phyloP scores from a whole-genome alignment of 1,284 basidiomycete species.

The Heterobasidion irregulare region DNA sequence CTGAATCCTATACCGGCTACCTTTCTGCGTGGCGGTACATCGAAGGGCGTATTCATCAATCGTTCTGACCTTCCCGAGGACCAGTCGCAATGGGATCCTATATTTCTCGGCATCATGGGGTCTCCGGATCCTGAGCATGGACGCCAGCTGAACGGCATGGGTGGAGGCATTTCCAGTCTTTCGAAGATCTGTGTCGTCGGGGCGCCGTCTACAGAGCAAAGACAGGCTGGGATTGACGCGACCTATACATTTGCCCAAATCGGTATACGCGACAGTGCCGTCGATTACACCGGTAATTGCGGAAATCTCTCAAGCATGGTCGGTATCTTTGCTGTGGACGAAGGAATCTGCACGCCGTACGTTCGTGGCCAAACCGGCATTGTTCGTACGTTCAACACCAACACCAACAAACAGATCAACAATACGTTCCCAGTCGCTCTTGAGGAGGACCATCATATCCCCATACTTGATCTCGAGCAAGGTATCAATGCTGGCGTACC shows the following conservation, averaged over 20 bases:
- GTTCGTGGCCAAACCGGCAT: conserved; percentile 22
- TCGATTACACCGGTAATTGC: conserved; percentile 65
- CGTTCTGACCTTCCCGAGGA: conserved; percentile 41
- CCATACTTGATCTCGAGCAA: conserved; percentile 43
- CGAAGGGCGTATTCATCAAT: conserved; percentile 64
- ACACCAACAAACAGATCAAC: conserved; percentile 59
- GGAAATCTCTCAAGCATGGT: conserved; percentile 64
- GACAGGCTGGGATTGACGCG: conserved; percentile 34
- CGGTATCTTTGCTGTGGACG: conserved; percentile 59
- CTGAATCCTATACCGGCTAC: conserved; percentile 46
- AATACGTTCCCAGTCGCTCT: conserved; percentile 50
- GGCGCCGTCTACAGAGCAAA: conserved; percentile 29
- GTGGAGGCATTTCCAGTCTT: conserved; percentile 72
- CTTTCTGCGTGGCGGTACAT: conserved; percentile 70
- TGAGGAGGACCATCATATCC: conserved; percentile 17
- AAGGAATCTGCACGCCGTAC: conserved; percentile 37
- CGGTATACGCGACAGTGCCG: conserved; percentile 43
- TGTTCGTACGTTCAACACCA: conserved; percentile 56
- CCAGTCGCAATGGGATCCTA: conserved; percentile 41
- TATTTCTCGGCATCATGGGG: conserved; percentile 77
- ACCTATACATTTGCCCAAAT: conserved; percentile 59
- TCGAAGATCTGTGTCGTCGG: conserved; percentile 76
- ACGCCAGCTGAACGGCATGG: conserved; percentile 78
- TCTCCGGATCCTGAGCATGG: conserved; percentile 69
- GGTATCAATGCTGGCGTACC: conserved; percentile 57